Evolutionary conservation across 2,329 filamentous ascomycete genomes (phyloP).

Genomic region (Colletotrichum higginsianum): DNA sequence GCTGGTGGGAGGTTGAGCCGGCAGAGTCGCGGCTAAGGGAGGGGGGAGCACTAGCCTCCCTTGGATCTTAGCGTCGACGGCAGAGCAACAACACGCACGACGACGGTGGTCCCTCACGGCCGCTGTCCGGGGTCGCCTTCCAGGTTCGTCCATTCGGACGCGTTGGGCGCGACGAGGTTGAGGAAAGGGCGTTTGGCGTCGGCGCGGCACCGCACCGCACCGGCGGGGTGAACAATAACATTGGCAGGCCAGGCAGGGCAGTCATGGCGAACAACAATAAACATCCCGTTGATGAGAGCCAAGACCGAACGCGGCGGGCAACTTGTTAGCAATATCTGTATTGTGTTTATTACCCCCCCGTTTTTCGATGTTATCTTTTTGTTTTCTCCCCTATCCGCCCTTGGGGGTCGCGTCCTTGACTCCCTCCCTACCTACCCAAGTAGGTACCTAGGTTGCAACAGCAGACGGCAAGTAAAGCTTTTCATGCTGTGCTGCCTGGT

Average conservation of each 20-base stretch:
- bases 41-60: constrained; percentile 12
- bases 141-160: constrained; percentile 6
- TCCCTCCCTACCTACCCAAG: no score
- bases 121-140: constrained; percentile 12
- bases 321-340: not conserved
- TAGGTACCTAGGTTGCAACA: no score
- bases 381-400: no score
- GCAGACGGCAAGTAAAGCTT: no score
- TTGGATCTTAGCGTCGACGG: constrained; percentile 29
- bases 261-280: constrained; percentile 9
- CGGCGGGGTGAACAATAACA: constrained; percentile 8
- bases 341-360: not conserved
- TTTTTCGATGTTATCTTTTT: no score
- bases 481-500: no score
- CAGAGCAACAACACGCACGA: constrained; percentile 36
- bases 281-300: constrained; percentile 1
- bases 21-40: constrained; percentile 30
- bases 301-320: not conserved
- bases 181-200: constrained; percentile 15
- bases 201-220: constrained; percentile 3
- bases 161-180: constrained; percentile 6
- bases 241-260: constrained; percentile 6
- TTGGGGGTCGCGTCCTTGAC: no score
- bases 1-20: constrained; percentile 15
- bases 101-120: constrained; percentile 1